A percentile compares a stretch with the other conserved stretches of the same genome.
These are phyloP conservation scores for Anacardium occidentale DNA, from an alignment of 345 rosid genomes.

Conservation along the genomic window DNA sequence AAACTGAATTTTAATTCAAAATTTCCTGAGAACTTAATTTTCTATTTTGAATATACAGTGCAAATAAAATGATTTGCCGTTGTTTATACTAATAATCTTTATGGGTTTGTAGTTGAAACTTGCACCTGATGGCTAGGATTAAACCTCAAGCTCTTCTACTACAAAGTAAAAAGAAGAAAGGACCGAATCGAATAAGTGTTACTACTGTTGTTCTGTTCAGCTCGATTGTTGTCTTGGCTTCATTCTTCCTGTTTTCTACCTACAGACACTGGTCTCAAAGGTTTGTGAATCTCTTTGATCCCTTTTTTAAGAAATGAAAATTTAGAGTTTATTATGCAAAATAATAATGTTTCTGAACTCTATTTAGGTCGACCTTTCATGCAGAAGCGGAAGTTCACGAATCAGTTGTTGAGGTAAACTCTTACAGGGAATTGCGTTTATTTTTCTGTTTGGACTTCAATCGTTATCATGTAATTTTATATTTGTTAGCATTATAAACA, in stretches of 20 bases:
- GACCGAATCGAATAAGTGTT: constrained; percentile 53
- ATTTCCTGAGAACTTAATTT: background rate
- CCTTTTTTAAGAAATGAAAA: background rate
- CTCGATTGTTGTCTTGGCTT: constrained; percentile 42
- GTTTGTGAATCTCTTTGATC: constrained; percentile 26
- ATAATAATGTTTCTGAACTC: background rate
- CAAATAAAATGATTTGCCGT: background rate
- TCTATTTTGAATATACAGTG: background rate
- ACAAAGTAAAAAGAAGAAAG: constrained; percentile 82
- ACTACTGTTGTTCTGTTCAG: constrained; percentile 43
- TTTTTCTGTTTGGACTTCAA: background rate
- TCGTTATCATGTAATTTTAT: background rate
- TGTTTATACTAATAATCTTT: background rate
- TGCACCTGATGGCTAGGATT: constrained; percentile 61
- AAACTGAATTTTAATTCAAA: background rate
- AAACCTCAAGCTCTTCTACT: constrained; percentile 71
- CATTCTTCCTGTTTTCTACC: constrained; percentile 55
- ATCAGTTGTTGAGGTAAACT: constrained; percentile 48
- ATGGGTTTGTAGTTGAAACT: constrained; percentile 24
- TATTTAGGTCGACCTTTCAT: constrained; percentile 53
- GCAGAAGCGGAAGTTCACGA: constrained; percentile 29
- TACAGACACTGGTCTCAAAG: constrained; percentile 60
- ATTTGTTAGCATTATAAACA: background rate
- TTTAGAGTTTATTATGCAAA: background rate
- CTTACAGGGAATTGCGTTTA: background rate